These are phyloP conservation scores for Teratosphaeria gauchensis DNA, from an alignment of 2,329 filamentous ascomycete genomes.

Conservation along the genomic window DNA sequence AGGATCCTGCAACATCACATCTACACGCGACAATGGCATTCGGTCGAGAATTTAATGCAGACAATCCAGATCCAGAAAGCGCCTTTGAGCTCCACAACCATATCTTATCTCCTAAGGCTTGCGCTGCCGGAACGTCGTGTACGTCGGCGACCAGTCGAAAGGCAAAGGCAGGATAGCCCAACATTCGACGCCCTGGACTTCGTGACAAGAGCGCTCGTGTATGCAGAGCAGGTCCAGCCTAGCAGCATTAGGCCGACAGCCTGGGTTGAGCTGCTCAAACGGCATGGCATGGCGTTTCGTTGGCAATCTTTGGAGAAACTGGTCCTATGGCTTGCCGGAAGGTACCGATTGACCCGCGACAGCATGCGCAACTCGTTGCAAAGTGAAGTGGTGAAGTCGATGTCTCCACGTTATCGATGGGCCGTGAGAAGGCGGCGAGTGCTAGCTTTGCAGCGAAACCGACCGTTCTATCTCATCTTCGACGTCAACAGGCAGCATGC, in stretches of 20 bases:
- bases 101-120: conserved; percentile 33
- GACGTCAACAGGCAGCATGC: conserved; percentile 17
- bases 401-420: neutral
- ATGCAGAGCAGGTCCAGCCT: conserved; percentile 9
- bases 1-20: conserved; percentile 35
- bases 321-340: conserved; percentile 40
- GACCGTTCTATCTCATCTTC: neutral
- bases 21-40: conserved; percentile 16
- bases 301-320: conserved; percentile 44
- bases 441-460: neutral
- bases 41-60: conserved; percentile 30
- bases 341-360: conserved; percentile 5
- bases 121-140: conserved; percentile 31
- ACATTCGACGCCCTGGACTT: conserved; percentile 32
- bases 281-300: conserved; percentile 46
- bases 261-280: conserved; percentile 52
- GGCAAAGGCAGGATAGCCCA: conserved; percentile 5
- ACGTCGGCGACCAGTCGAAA: conserved; percentile 27
- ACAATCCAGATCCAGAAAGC: conserved; percentile 41
- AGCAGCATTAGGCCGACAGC: conserved; percentile 18
- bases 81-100: conserved; percentile 34
- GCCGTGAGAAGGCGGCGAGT: neutral
- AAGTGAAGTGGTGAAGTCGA: neutral
- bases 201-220: conserved; percentile 39
- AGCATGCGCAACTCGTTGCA: neutral